Conservation (phyloP, 768 basidiomycete species). For the Coprinopsis sp. region DNA sequence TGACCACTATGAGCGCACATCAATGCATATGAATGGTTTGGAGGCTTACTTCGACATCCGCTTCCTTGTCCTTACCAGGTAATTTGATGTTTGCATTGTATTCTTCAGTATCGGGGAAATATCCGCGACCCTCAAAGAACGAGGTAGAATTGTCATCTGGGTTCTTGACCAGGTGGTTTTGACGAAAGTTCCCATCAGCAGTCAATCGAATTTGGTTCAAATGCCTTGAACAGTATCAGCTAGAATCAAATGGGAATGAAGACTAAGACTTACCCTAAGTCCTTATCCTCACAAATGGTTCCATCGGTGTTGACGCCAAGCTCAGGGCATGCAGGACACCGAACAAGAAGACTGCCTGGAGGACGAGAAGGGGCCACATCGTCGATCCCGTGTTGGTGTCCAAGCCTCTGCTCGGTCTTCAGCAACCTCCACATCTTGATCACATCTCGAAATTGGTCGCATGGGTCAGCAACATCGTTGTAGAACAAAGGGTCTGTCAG, state of each 20-base stretch:
- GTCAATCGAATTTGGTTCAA: slow-evolving; percentile 17
- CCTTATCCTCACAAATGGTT: not conserved
- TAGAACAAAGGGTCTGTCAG: slow-evolving; percentile 20
- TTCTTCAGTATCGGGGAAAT: slow-evolving; percentile 12
- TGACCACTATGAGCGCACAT: not conserved
- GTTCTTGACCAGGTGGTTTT: slow-evolving; percentile 20
- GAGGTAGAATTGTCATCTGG: slow-evolving; percentile 17
- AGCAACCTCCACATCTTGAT: slow-evolving; percentile 19
- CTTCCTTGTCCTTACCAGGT: not conserved
- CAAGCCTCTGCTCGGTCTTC: slow-evolving; percentile 11
- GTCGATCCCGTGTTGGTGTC: slow-evolving; percentile 23
- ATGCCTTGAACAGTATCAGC: slow-evolving; percentile 14
- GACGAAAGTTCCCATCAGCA: slow-evolving; percentile 21
- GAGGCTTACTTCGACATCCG: not conserved
- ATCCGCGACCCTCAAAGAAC: slow-evolving; percentile 14
- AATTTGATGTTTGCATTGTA: not conserved
- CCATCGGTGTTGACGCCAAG: slow-evolving; percentile 11
- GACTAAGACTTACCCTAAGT: slow-evolving; percentile 8
- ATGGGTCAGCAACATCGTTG: slow-evolving; percentile 17
- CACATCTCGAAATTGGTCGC: slow-evolving; percentile 16
- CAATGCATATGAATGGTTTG: not conserved
- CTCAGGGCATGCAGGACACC: slow-evolving; percentile 21
- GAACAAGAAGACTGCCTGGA: slow-evolving; percentile 11
- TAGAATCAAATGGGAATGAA: not conserved
- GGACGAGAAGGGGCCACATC: slow-evolving; percentile 12